A percentile compares a stretch with the other conserved stretches of the same genome.
Evolutionary conservation across 306 rosid species (phyloP).

Genomic region (Cicer chorassanicum): DNA sequence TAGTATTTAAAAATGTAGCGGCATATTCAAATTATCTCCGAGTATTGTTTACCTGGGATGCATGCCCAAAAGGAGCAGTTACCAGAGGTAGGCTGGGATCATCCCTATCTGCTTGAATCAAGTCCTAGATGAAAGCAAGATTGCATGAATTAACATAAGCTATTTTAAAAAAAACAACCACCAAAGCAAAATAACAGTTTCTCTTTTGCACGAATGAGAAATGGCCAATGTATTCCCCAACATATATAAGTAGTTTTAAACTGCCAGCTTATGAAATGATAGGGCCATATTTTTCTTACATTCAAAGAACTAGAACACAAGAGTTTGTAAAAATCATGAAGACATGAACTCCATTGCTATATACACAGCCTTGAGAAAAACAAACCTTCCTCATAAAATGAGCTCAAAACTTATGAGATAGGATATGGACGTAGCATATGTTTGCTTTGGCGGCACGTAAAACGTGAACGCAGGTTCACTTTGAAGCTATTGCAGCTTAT

Average conservation of each 20-base stretch:
- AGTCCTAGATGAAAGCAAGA: constrained; percentile 59
- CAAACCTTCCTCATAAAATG: neutral
- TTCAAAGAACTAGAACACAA: neutral
- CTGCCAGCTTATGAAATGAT: neutral
- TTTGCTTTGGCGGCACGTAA: no score
- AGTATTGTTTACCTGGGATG: constrained; percentile 74
- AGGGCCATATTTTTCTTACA: neutral
- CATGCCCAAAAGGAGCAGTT: constrained; percentile 99
- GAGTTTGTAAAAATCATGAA: neutral
- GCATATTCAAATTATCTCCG: neutral
- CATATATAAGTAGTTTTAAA: neutral
- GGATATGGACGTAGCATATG: neutral
- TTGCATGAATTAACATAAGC: constrained; percentile 28
- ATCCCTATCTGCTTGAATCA: constrained; percentile 91
- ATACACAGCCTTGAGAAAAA: neutral
- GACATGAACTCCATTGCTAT: neutral
- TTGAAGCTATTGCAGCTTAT: no score
- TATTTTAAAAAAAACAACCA: neutral
- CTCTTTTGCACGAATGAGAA: neutral
- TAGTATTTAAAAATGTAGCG: constrained; percentile 23
- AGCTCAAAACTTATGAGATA: neutral
- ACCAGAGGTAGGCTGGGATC: constrained; percentile 96
- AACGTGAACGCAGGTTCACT: no score
- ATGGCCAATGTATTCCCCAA: constrained; percentile 17
- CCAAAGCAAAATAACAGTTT: constrained; percentile 27